Evolutionary conservation across 2,329 filamentous ascomycete species (phyloP).

Genomic region (Colletotrichum falcatum): DNA sequence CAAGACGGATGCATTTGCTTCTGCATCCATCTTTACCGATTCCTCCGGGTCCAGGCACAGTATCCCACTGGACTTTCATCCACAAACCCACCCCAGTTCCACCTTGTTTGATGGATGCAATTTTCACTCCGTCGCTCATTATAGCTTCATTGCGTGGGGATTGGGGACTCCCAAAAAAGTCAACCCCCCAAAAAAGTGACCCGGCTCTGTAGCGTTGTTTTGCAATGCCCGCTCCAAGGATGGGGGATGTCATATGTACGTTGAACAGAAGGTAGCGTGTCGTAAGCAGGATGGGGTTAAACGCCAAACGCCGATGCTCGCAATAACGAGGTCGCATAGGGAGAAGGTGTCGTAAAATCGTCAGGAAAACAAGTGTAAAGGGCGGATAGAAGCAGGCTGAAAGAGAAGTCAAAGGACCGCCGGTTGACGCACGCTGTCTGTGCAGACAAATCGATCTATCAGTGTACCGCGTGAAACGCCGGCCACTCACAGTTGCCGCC

Average conservation of each 20-base stretch:
- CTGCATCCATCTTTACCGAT: conserved; percentile 18
- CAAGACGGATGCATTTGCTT: conserved; percentile 17
- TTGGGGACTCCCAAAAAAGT: conserved; percentile 25
- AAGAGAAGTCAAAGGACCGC: conserved; percentile 26
- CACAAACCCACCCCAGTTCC: conserved; percentile 13
- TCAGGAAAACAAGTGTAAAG: conserved; percentile 38
- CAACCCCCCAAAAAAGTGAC: conserved; percentile 9
- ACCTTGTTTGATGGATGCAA: conserved; percentile 14
- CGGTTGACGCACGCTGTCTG: conserved; percentile 27
- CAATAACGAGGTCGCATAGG: conserved; percentile 38
- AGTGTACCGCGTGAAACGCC: conserved; percentile 13
- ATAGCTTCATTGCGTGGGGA: conserved; percentile 32
- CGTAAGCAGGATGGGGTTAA: conserved; percentile 33
- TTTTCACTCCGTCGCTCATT: conserved; percentile 37
- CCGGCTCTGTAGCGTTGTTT: conserved; percentile 34
- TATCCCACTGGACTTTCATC: conserved; percentile 13
- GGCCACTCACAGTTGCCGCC: conserved; percentile 26
- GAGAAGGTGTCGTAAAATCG: conserved; percentile 39
- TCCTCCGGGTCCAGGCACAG: conserved; percentile 8
- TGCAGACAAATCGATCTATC: conserved; percentile 31
- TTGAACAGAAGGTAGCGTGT: conserved; percentile 36
- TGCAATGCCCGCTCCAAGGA: conserved; percentile 31
- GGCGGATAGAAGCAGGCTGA: conserved; percentile 33
- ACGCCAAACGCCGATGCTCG: conserved; percentile 43
- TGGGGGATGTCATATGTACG: conserved; percentile 34